Base-by-base conservation (phyloP, 371 early-diverging fungal genomes). In the Lichtheimia hyalospora region DNA sequence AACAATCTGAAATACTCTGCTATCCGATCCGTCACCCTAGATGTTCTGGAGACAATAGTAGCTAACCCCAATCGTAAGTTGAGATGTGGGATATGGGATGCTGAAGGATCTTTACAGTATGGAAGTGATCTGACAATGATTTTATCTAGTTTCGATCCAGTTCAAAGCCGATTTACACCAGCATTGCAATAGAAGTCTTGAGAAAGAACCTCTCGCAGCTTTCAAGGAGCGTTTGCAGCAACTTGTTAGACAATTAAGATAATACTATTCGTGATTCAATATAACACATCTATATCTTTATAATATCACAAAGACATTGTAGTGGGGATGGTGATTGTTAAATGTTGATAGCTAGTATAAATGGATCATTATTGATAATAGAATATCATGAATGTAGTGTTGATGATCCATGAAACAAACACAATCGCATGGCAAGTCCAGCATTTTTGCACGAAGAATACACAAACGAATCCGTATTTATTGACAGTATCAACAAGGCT, bases 1-100 rank as follows among this genome's bases (percentile, higher is more conserved):
- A 61, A 58, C 21, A 69, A 80, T 52, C 46, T 73, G 25, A 80
- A 80, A 21, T 80, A 80, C 43, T 74, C 80, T 21, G 80, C 80
- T 52, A 75, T 77, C 48, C 71, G 80, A 16, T 68, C 73, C 23
- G 74, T 75, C 15, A 66, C 73, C 25, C 57, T 74, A 4, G 77
- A 80, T 24, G 70, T 71, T 8, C 23, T 80, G 15, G 71, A 71
- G 15, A 49, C 68, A 8, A n/a, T 53, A 6, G 49, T 57, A 5
- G 25, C 48, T 15, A 25, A 8, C 3, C n/a, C 42, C 24, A 49
- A 28, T 16, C 18, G 58, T 57, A 57, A 57, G 58, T 58, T 18
- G 5, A 25, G 15, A 34, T 28, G 6, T 15, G 12, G 2, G 10
- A 12, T 15, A n/a, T 42, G 23, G 21, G 23, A 18, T 24, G 18